These are phyloP conservation scores for Paraglomus occultum DNA, from an alignment of 192 early-diverging fungal genomes.

Conservation along the genomic window DNA sequence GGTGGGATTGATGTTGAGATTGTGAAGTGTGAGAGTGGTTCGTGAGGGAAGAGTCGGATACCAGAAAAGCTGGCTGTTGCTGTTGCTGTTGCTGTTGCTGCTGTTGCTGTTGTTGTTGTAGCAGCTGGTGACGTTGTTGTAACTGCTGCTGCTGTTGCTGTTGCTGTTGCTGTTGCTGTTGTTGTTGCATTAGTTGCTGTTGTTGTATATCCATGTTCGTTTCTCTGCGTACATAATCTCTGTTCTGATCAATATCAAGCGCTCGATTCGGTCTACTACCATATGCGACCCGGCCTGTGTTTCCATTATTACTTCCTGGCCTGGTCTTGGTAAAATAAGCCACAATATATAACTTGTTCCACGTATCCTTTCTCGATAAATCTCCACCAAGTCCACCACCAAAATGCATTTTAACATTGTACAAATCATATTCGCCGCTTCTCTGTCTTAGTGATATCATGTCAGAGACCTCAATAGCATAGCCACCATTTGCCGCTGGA, in stretches of 20 bases:
- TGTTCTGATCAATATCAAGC: constrained; percentile 14
- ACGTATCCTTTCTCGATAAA: constrained; percentile 39
- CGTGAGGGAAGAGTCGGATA: background rate
- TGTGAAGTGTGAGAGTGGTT: too few species aligned
- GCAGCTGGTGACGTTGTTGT: constrained; percentile 11
- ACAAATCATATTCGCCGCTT: constrained; percentile 45
- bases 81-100: constrained; percentile 20
- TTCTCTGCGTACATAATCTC: background rate
- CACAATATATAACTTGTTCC: constrained; percentile 52
- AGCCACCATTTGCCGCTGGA: constrained; percentile 1
- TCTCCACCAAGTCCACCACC: constrained; percentile 61
- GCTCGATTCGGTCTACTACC: constrained; percentile 26
- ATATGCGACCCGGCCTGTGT: constrained; percentile 19
- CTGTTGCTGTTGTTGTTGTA: constrained; percentile 19
- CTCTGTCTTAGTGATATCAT: constrained; percentile 45
- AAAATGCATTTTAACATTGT: constrained; percentile 49
- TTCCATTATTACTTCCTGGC: constrained; percentile 9
- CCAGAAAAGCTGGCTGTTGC: background rate
- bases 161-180: constrained; percentile 14
- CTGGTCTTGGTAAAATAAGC: constrained; percentile 39
- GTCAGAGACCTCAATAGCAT: constrained; percentile 45
- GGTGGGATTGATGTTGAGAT: too few species aligned
- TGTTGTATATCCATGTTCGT: constrained; percentile 14
- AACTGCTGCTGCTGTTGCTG: background rate
- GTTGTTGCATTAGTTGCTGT: constrained; percentile 2